These are phyloP conservation scores for Fusarium sambucinum DNA, from an alignment of 2,329 filamentous ascomycete species.

Conservation along the genomic window DNA sequence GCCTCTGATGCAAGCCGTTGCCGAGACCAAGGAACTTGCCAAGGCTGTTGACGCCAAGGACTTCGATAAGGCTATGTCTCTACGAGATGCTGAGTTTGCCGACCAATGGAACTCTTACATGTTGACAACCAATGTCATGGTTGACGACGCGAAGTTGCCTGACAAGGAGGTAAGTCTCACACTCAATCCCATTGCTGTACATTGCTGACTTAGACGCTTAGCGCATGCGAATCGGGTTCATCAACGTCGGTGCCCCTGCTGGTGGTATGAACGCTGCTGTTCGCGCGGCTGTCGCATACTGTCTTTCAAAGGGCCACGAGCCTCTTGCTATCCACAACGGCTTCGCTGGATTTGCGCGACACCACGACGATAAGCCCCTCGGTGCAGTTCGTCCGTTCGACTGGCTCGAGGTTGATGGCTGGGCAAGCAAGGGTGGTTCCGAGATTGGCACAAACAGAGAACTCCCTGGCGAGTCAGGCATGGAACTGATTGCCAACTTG, in stretches of 20 bases:
- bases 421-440: slow-evolving; percentile 96
- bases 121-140: slow-evolving; percentile 86
- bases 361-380: slow-evolving; percentile 85
- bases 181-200: not conserved
- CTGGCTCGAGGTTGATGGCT: slow-evolving; percentile 94
- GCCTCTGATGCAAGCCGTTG: slow-evolving; percentile 88
- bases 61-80: slow-evolving; percentile 86
- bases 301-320: slow-evolving; percentile 89
- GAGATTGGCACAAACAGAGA: slow-evolving; percentile 98
- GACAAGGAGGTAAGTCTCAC: slow-evolving; percentile 71
- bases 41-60: slow-evolving; percentile 85
- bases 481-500: slow-evolving; percentile 83
- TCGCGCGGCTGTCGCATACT: slow-evolving; percentile 92
- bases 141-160: slow-evolving; percentile 75
- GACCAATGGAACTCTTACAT: slow-evolving; percentile 93
- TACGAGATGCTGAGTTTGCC: slow-evolving; percentile 92
- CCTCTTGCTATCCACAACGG: slow-evolving; percentile 95
- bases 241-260: slow-evolving; percentile 95
- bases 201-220: slow-evolving; percentile 55
- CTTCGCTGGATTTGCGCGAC: slow-evolving; percentile 91
- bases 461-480: slow-evolving; percentile 85
- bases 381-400: slow-evolving; percentile 86
- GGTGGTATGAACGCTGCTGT: slow-evolving; percentile 99
- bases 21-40: slow-evolving; percentile 85
- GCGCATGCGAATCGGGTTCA: slow-evolving; percentile 93